These are phyloP conservation scores for Dothistroma pini DNA, from an alignment of 2,329 filamentous ascomycete species.

Conservation along the genomic window DNA sequence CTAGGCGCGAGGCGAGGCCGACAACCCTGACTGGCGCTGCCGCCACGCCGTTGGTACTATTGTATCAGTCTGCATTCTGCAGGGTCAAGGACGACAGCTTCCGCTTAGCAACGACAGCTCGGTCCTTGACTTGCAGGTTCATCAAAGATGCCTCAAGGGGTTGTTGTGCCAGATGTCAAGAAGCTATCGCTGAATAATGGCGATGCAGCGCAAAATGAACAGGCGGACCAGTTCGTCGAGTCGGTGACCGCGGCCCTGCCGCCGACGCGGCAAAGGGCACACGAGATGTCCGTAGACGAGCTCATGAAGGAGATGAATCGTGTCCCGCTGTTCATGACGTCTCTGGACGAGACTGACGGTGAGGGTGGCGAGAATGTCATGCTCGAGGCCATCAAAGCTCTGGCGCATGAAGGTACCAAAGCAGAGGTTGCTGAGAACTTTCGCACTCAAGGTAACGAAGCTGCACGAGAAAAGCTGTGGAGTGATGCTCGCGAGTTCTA, in stretches of 20 bases:
- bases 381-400: constrained; percentile 79
- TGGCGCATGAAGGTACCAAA: constrained; percentile 89
- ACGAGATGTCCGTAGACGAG: constrained; percentile 56
- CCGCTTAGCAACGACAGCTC: not conserved
- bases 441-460: constrained; percentile 89
- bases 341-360: constrained; percentile 60
- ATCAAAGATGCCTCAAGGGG: constrained; percentile 3
- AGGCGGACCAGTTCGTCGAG: constrained; percentile 23
- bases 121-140: not conserved
- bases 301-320: constrained; percentile 63
- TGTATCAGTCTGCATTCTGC: constrained; percentile 1
- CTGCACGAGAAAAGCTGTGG: constrained; percentile 70
- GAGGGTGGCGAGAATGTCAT: constrained; percentile 69
- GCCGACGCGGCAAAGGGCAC: constrained; percentile 56
- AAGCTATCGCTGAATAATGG: constrained; percentile 5
- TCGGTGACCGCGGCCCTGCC: constrained; percentile 47
- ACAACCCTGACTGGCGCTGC: not conserved
- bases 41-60: not conserved
- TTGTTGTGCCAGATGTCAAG: not conserved
- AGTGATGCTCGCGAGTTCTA: constrained; percentile 89
- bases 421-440: constrained; percentile 79
- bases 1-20: not conserved
- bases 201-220: constrained; percentile 7
- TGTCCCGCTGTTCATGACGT: constrained; percentile 92
- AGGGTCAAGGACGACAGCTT: not conserved